Percentiles rank a stretch among this genome's conserved stretches.
These are phyloP conservation scores for Spinellus fusiger DNA, from an alignment of 192 early-diverging fungal species.

Conservation along the genomic window DNA sequence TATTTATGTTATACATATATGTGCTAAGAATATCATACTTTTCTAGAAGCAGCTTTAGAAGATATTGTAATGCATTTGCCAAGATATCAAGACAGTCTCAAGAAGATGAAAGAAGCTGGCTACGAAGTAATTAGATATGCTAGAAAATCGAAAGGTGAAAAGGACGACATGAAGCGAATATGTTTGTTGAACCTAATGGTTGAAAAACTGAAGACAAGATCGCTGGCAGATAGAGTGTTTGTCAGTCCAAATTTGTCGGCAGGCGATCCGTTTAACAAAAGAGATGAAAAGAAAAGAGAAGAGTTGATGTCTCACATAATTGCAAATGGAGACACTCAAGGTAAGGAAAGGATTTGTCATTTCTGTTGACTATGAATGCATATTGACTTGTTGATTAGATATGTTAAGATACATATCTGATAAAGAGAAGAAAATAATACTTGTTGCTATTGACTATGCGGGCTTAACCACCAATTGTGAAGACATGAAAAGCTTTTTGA, in stretches of 20 bases:
- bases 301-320: slow-evolving; percentile 1
- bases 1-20: slow-evolving; percentile 11
- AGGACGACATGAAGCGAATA: too few species aligned
- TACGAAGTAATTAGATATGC: too few species aligned
- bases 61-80: slow-evolving; percentile 7
- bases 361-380: neutral
- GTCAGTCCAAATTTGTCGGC: neutral
- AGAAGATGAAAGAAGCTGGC: neutral
- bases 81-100: slow-evolving; percentile 3
- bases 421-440: neutral
- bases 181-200: too few species aligned
- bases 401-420: slow-evolving; percentile 1
- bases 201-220: too few species aligned
- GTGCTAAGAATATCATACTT: slow-evolving; percentile 9
- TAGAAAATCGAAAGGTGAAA: too few species aligned
- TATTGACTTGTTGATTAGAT: neutral
- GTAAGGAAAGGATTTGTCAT: neutral
- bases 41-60: slow-evolving; percentile 6
- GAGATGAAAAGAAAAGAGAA: slow-evolving; percentile 2
- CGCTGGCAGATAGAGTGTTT: neutral
- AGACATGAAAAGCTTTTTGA: slow-evolving; percentile 10
- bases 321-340: neutral
- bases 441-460: slow-evolving; percentile 1
- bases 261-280: slow-evolving; percentile 3
- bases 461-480: slow-evolving; percentile 2